Base-by-base conservation (phyloP, 352 stramenopile species). In the Phytophthora pluvialis region DNA sequence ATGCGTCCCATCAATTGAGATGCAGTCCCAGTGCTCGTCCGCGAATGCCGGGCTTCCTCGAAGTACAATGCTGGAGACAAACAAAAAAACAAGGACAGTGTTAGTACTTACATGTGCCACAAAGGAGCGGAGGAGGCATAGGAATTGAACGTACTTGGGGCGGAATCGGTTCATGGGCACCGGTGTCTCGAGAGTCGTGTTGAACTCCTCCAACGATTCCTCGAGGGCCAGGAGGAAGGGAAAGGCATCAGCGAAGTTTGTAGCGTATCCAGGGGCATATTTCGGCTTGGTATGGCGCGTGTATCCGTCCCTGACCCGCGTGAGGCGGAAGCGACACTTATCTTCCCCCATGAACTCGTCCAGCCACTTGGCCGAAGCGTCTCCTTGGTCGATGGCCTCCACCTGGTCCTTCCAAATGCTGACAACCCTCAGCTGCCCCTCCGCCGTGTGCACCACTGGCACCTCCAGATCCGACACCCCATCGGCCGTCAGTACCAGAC, bases 111-210 rank as follows among this genome's bases (percentile, higher is more conserved):
- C 12, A 9, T 12, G 12, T 33, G 9, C 21, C 29, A 45, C 3
- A 28, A 54, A n/a, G 15, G 8, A 49, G 21, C 21, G 21, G 2
- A 21, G 21, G 21, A 26, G 5, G 13, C 13, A 32, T 35, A 16
- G 1, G 13, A 2, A 48, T 28, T 48, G 10, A 29, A 54, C 54
- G 26, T 40, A 80, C 86, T 97, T 97, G 25, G 89, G 79, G 6
- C 89, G 87, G 60, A 97, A 97, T 5, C 86, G 85, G 28, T 90
- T 86, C 70, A 95, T 95, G 8, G 73, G 67, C n/a, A 94, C 70
- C 1, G 76, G 63, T 1, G 81, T 77, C 15, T 86, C 38, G 7
- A 94, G 64, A 8, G 60, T 63, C 21, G 71, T 66, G 54, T 93
- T 93, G 33, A 95, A 60, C 1, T 85, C 67, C 5, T 83, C 60